Base-by-base conservation (phyloP, 371 early-diverging fungal species). In the Phascolomyces articulosus region DNA sequence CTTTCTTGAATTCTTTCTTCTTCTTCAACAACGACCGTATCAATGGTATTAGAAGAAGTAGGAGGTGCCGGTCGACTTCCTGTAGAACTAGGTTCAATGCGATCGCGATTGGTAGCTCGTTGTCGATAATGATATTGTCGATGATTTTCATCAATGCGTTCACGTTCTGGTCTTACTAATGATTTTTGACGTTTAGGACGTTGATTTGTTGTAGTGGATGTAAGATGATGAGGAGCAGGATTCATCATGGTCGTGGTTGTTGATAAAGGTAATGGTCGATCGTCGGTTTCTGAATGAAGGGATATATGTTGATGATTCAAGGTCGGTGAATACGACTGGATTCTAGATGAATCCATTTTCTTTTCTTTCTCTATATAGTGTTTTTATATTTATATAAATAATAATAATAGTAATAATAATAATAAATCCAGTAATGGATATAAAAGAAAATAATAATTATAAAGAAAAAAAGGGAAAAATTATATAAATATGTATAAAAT, bases 81-180 rank as follows among this genome's bases (percentile, higher is more conserved):
- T 41, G 79, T 78, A 11, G 75, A 66, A 44, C 77, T 75, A 20
- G 73, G 59, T 27, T 59, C 65, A 27, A 59, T 54, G 20, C 40
- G 47, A 13, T 60, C 54, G 60, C 55, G 57, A 54, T 65, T 40
- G 13, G 69, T 55, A 71, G 67, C 67, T 72, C 26, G 73, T 69
- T 73, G 85, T 29, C 84, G 76, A 72, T 85, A 86, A 49, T 82
- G 75, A 54, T 85, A 86, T 58, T 83, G 78, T 28, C 84, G 78
- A 40, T 79, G 80, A 31, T 77, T 80, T 60, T 75, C 78, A 66
- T 84, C 83, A 28, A 83, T 78, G 40, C 88, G 77, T 53, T 86
- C 88, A 58, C 90, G 81, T 67, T 89, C 91, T 26, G 91, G 90
- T 49, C 91, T 79, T 49, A 89, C 86, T 15, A 90, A 83, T 16